Evolutionary conservation across 78 protist species (phyloP).

Genomic region (Dictyostelium intermedium): DNA sequence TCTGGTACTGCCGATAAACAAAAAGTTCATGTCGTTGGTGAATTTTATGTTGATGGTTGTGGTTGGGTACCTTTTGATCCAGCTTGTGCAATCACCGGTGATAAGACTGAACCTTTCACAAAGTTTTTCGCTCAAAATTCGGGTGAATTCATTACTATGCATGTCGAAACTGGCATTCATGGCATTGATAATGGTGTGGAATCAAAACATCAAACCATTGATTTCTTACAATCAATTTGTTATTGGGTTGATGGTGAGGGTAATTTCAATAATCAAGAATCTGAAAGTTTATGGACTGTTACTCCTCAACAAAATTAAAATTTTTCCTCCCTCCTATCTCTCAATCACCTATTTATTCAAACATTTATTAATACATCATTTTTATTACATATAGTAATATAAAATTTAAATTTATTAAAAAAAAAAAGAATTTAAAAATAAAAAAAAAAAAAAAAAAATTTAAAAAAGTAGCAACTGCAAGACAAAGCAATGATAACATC

Average conservation of each 20-base stretch:
- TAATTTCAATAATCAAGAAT: background rate
- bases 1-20: background rate
- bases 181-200: slow-evolving; percentile 13
- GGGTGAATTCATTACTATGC: slow-evolving; percentile 70
- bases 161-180: slow-evolving; percentile 35
- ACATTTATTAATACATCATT: too few species aligned
- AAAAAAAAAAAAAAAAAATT: too few species aligned
- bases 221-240: slow-evolving; percentile 27
- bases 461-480: too few species aligned
- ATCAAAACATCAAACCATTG: background rate
- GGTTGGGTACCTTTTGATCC: slow-evolving; percentile 74
- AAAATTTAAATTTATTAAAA: too few species aligned
- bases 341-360: background rate
- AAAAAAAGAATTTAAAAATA: too few species aligned
- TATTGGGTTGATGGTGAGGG: slow-evolving; percentile 55
- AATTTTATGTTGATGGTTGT: slow-evolving; percentile 54
- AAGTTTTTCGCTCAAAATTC: slow-evolving; percentile 26
- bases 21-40: slow-evolving; percentile 59
- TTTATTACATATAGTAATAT: background rate
- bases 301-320: background rate
- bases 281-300: slow-evolving; percentile 21
- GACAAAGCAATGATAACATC: too few species aligned
- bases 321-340: background rate
- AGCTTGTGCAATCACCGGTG: slow-evolving; percentile 38
- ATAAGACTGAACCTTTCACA: slow-evolving; percentile 35